Percentiles rank a stretch among this genome's conserved stretches.
Evolutionary conservation across 2,329 filamentous ascomycete genomes (phyloP).

Genomic region (Byssothecium circinans): DNA sequence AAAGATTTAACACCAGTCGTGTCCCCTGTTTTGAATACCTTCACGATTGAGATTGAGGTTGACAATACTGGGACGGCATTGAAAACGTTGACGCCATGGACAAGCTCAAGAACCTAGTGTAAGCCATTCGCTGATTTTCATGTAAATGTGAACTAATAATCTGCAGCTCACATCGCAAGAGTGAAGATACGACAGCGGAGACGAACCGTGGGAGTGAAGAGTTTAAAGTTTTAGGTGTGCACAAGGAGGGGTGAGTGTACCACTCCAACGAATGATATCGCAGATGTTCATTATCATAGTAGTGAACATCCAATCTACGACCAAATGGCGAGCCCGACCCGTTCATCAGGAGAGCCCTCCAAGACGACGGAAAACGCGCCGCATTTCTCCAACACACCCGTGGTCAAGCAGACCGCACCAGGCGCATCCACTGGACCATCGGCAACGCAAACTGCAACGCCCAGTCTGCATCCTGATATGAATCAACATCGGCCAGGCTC

Average conservation of each 20-base stretch:
- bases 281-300: not conserved
- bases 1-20: no score
- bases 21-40: no score
- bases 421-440: not conserved
- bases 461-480: constrained; percentile 22
- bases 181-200: constrained; percentile 11
- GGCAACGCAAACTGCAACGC: constrained; percentile 5
- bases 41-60: not conserved
- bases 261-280: no score
- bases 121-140: not conserved
- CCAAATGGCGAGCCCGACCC: constrained; percentile 22
- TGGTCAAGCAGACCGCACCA: constrained; percentile 8
- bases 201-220: not conserved
- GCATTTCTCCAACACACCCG: constrained; percentile 12
- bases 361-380: constrained; percentile 12
- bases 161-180: constrained; percentile 35
- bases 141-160: not conserved
- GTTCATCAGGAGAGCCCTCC: constrained; percentile 10
- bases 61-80: not conserved
- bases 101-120: constrained; percentile 51
- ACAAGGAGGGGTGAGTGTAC: constrained; percentile 1
- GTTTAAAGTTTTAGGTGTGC: not conserved
- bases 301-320: constrained; percentile 34
- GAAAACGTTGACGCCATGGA: constrained; percentile 41
- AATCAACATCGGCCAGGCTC: constrained; percentile 6